phyloP scores from a whole-genome alignment of 306 rosid genomes.

The Dicorynia guianensis region DNA sequence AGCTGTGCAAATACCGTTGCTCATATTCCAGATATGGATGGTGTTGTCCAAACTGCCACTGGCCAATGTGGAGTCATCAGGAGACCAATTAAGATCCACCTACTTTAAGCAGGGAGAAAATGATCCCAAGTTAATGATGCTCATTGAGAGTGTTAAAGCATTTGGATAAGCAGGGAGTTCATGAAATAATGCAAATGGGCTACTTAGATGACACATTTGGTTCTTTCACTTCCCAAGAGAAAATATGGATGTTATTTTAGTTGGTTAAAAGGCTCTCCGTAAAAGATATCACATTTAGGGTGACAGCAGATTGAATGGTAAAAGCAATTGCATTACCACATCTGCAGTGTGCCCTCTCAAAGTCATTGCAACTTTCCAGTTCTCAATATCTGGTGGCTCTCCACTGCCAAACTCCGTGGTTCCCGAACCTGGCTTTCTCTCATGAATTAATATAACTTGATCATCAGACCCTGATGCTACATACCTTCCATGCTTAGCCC shows the following conservation, averaged over 20 bases:
- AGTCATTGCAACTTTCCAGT: slow-evolving; percentile 96
- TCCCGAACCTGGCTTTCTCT: slow-evolving; percentile 99
- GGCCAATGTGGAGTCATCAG: slow-evolving; percentile 94
- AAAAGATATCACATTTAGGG: slow-evolving; percentile 1
- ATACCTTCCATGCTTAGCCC: slow-evolving; percentile 94
- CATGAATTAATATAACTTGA: slow-evolving; percentile 90
- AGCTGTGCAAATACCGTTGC: slow-evolving; percentile 93
- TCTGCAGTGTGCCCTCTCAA: slow-evolving; percentile 99
- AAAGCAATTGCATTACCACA: slow-evolving; percentile 85
- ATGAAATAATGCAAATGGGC: not conserved
- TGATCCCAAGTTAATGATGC: slow-evolving; percentile 64
- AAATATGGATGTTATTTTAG: slow-evolving; percentile 23
- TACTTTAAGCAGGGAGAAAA: slow-evolving; percentile 85
- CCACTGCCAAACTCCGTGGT: slow-evolving; percentile 99
- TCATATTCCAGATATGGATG: slow-evolving; percentile 94
- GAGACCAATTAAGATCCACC: slow-evolving; percentile 99
- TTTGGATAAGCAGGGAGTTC: slow-evolving; percentile 4
- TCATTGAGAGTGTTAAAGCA: slow-evolving; percentile 35
- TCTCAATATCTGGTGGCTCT: slow-evolving; percentile 97
- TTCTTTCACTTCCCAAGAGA: slow-evolving; percentile 24
- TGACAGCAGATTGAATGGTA: slow-evolving; percentile 9
- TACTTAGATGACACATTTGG: slow-evolving; percentile 21
- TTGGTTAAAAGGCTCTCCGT: slow-evolving; percentile 6
- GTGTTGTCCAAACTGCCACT: slow-evolving; percentile 98
- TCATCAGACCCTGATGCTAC: slow-evolving; percentile 98